Evolutionary conservation across 441 rosid species (phyloP), one percentile per base, ranked within the genome.

Genomic region (Gossypium aridum): DNA sequence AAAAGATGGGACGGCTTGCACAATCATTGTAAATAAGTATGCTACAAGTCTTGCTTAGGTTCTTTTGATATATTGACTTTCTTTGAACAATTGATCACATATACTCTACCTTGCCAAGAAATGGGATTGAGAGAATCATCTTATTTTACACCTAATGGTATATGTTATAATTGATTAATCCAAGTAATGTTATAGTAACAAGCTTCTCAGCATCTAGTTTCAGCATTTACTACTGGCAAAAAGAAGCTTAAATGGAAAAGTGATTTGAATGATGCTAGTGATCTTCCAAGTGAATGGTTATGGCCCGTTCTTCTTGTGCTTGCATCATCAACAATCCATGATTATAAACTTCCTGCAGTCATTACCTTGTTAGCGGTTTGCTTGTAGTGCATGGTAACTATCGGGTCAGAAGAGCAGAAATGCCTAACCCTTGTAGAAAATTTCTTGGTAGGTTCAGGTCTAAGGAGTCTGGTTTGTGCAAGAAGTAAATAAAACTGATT

Each of bases 1-100:
- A 80, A 93, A 82, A 78, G 98, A 89, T 82, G 98, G 98, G 54
- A 81, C 85, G 79, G 73, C 87, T 72, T 96, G 98, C 83, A 85
- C 90, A 53, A 63, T 79, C 43, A 86, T 86, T 78, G 84, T 96
- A 77, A 94, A 94, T 83, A 91, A 88, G 98, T 93, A 86, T n/a
- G 91, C 73, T 81, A 22, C 43, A 0, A 14, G 14, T 51, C 68
- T 56, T 80, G 47, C 51, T 39, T 65, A 20, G 39, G 39, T 47
- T 13, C 22, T 55, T 56, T 28, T 39, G 14, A 16, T 69, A 51
- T 61, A 22, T 45, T 43, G 45, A 22, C 45, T 61, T 26, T 70
- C 13, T 55, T 31, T 70, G 19, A 49, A 55, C 19, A 31, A 54
- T 31, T 59, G 60, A 20, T 43, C 39, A 59, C 13, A 13, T 23